A percentile compares a stretch with the other conserved stretches of the same genome.
phyloP scores from a whole-genome alignment of 768 basidiomycete genomes.

The Rhodotorula taiwanensis region DNA sequence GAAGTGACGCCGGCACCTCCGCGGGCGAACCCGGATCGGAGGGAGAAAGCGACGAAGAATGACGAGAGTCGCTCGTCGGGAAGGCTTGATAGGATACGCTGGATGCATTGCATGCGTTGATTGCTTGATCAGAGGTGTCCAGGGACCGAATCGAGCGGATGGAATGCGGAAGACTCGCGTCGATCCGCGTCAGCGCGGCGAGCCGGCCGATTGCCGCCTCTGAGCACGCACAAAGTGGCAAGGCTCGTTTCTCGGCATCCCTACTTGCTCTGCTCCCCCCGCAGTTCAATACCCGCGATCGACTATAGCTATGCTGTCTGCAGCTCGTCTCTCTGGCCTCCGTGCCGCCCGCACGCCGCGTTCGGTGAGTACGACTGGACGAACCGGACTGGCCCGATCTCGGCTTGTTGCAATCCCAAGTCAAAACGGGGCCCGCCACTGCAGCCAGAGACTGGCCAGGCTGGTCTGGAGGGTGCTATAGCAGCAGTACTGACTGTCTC shows the following conservation, averaged over 20 bases:
- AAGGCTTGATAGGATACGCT: too few species aligned
- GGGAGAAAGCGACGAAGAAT: not conserved
- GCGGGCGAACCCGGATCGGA: not conserved
- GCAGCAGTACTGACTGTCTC: too few species aligned
- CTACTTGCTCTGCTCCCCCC: not conserved
- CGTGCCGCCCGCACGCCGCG: constrained; percentile 32
- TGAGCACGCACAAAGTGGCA: not conserved
- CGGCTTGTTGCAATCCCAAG: too few species aligned
- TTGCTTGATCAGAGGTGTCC: too few species aligned
- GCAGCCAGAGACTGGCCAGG: too few species aligned
- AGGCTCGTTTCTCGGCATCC: not conserved
- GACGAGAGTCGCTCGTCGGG: too few species aligned
- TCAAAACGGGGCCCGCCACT: too few species aligned
- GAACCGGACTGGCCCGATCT: too few species aligned
- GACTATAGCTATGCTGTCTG: constrained; percentile 29
- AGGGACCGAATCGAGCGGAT: too few species aligned
- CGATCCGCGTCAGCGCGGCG: not conserved
- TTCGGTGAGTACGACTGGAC: constrained; percentile 26
- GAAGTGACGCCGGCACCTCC: not conserved
- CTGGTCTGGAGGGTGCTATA: too few species aligned
- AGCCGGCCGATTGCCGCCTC: not conserved
- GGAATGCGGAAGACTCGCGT: not conserved
- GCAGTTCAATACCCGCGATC: not conserved
- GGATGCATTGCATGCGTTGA: too few species aligned
- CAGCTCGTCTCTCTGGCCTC: constrained; percentile 31